Conservation (phyloP, 805 yeast genomes). For the Alloascoidea africana region DNA sequence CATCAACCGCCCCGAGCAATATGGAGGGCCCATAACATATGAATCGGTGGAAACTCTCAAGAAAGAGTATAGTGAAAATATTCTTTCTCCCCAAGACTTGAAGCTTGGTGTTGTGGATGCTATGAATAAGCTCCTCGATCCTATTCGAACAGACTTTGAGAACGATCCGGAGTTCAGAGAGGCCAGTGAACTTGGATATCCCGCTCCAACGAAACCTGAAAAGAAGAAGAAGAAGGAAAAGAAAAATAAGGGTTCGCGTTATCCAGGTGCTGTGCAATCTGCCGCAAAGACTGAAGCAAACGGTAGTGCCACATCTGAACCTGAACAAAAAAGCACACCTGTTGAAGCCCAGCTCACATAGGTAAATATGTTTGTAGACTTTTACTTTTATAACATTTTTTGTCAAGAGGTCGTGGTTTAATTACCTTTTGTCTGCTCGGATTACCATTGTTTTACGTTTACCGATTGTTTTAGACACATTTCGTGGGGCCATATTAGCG, state of each 20-base stretch:
- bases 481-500: too few relatives aligned
- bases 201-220: slow-evolving; percentile 45
- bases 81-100: slow-evolving; percentile 84
- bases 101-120: slow-evolving; percentile 84
- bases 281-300: slow-evolving; percentile 8
- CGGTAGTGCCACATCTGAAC: slow-evolving; percentile 7
- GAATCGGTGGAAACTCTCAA: slow-evolving; percentile 51
- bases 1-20: slow-evolving; percentile 88
- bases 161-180: slow-evolving; percentile 57
- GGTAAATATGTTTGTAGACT: too few relatives aligned
- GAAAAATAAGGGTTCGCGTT: slow-evolving; percentile 75
- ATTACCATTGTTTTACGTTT: too few relatives aligned
- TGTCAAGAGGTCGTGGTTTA: too few relatives aligned
- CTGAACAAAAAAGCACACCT: neutral
- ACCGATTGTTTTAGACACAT: too few relatives aligned
- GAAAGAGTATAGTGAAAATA: slow-evolving; percentile 55
- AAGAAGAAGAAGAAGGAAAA: slow-evolving; percentile 58
- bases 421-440: too few relatives aligned
- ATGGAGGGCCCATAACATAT: slow-evolving; percentile 85
- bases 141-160: slow-evolving; percentile 60
- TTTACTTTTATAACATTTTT: too few relatives aligned
- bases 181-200: slow-evolving; percentile 70
- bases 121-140: slow-evolving; percentile 67
- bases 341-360: too few relatives aligned
- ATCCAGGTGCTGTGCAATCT: slow-evolving; percentile 49